These are phyloP conservation scores for Clitopilus passeckerianus DNA, from an alignment of 768 basidiomycete genomes.

Conservation along the genomic window DNA sequence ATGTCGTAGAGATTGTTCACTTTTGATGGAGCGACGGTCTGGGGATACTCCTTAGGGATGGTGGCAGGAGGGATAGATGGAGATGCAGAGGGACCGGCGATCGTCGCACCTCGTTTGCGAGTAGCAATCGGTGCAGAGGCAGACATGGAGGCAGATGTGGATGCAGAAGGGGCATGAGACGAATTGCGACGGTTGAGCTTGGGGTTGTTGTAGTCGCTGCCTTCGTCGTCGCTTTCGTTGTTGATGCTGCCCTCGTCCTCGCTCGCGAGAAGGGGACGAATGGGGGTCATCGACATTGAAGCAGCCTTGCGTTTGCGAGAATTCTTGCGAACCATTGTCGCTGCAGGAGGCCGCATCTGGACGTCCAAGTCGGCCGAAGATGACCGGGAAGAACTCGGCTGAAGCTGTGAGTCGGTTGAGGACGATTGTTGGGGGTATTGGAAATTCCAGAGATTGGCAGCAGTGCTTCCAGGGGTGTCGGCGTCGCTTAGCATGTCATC, in stretches of 20 bases:
- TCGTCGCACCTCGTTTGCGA: conserved; percentile 10
- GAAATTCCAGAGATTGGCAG: conserved; percentile 13
- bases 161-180: not conserved
- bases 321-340: conserved; percentile 9
- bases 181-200: conserved; percentile 15
- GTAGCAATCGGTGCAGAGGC: conserved; percentile 15
- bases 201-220: conserved; percentile 18
- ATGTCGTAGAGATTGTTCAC: conserved; percentile 50
- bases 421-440: conserved; percentile 7
- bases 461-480: conserved; percentile 10
- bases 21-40: conserved; percentile 56
- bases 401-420: conserved; percentile 20
- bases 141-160: conserved; percentile 8
- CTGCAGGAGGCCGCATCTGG: conserved; percentile 4
- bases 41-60: conserved; percentile 33
- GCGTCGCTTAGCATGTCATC: conserved; percentile 68
- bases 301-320: conserved; percentile 3
- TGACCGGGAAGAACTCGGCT: conserved; percentile 2
- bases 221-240: conserved; percentile 30
- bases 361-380: conserved; percentile 10
- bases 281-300: conserved; percentile 4
- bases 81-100: not conserved
- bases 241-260: conserved; percentile 23
- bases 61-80: conserved; percentile 16
- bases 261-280: conserved; percentile 15